Base-by-base conservation (phyloP, 345 rosid genomes). In the Passiflora organensis region DNA sequence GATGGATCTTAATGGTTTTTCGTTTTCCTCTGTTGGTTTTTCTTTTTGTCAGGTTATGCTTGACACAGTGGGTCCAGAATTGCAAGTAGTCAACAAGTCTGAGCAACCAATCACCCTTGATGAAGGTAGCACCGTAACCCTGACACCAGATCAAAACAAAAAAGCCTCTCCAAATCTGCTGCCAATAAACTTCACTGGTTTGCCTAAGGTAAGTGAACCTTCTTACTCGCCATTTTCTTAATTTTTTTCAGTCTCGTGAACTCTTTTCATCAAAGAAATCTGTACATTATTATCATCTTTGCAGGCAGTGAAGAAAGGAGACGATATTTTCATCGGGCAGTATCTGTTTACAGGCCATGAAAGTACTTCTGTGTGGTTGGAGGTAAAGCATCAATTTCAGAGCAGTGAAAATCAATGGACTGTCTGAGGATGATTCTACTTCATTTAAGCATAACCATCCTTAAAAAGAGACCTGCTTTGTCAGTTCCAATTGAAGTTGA, bases 311-410 rank as follows among this genome's bases (percentile, higher is more conserved):
- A 82, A 82, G 68, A 59, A 68, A 67, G 85, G 87, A 42, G 91
- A 84, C 54, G 78, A 79, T 18, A 82, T 84, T 56, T 84, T 82
- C 65, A 74, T 84, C 23, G 91, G 85, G 32, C 85, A 84, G 67
- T 84, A 84, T 43, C 76, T 84, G 58, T 84, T 81, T 67, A 81
- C 91, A 1, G 91, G 87, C 69, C 77, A 64, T 49, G 91, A 84
- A 73, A 81, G 82, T 46, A 81, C 91, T 48, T 81, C 90, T 2
- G 87, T 84, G 19, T 79, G 80, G 87, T 65, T 81, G 57, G 87
- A 81, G 91, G 91, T 84, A 75, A 71, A 60, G 62, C 32, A 54
- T 28, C 4, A 25, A 36, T 45, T 47, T 18, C 24, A 8, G 34
- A 28, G 34, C 34, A n/a, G n/a, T 8, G 3, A 8, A 28, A 28